phyloP scores from a whole-genome alignment of 2,329 filamentous ascomycete genomes.

The Neonectria punicea region DNA sequence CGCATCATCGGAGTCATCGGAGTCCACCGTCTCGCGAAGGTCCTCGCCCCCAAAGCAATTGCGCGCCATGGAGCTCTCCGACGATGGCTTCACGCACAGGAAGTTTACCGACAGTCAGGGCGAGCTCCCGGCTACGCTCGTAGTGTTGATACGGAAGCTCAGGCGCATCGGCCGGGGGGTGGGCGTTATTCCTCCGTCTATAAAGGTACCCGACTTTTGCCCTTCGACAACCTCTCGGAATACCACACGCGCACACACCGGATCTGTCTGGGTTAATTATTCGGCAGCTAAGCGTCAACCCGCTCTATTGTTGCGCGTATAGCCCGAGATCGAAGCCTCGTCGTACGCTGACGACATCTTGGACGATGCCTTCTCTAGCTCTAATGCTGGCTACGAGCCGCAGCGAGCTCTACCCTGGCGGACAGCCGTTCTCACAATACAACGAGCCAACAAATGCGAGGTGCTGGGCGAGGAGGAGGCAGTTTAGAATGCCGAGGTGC shows the following conservation, averaged over 20 bases:
- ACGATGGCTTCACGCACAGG: background rate
- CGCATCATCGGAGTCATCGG: background rate
- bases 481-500: background rate
- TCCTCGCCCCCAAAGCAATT: background rate
- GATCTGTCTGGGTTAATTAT: background rate
- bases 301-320: background rate
- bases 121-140: background rate
- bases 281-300: background rate
- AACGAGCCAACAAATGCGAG: background rate
- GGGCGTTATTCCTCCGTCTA: background rate
- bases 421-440: background rate
- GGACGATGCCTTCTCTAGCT: background rate
- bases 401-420: background rate
- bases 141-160: background rate
- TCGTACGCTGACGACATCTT: background rate
- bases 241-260: background rate
- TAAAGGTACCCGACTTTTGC: background rate
- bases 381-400: background rate
- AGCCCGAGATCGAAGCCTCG: background rate
- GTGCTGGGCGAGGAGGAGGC: background rate
- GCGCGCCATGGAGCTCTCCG: background rate
- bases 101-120: background rate
- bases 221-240: background rate
- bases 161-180: background rate
- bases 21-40: background rate